A percentile compares a stretch with the other conserved stretches of the same genome.
Conservation (phyloP, 441 rosid genomes). For the Mallotus japonicus region DNA sequence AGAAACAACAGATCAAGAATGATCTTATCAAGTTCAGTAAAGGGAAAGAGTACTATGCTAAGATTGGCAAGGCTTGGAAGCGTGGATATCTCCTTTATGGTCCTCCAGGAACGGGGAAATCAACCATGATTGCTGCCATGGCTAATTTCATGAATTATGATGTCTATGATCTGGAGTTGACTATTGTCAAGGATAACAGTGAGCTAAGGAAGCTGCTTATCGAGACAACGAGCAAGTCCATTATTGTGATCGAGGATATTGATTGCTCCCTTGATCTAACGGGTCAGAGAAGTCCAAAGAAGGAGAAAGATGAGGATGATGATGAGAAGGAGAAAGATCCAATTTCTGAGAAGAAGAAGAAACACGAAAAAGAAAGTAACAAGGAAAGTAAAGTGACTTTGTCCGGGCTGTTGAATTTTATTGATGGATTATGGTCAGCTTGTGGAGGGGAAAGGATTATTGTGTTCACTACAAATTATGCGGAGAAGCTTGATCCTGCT, state of each 20-base stretch:
- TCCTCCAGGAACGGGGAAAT: not conserved
- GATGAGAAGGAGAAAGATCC: no score
- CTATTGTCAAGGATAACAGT: not conserved
- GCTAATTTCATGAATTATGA: not conserved
- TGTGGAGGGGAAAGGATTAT: slow-evolving; percentile 31
- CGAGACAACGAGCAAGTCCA: not conserved
- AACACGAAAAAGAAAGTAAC: no score
- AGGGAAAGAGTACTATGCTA: not conserved
- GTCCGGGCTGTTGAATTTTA: no score
- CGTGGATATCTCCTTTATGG: not conserved
- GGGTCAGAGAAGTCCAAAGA: not conserved
- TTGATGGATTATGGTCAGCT: not conserved
- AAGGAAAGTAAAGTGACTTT: no score
- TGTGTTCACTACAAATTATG: slow-evolving; percentile 27
- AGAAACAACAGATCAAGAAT: not conserved
- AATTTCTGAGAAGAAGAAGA: no score
- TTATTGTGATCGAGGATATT: not conserved
- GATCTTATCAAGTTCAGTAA: not conserved
- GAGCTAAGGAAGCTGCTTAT: not conserved
- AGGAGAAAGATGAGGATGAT: not conserved
- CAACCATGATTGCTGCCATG: not conserved
- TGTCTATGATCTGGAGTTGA: not conserved
- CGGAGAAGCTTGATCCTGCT: slow-evolving; percentile 30
- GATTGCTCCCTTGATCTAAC: not conserved
- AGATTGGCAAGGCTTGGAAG: not conserved